Base-by-base conservation (phyloP, 2,329 filamentous ascomycete genomes). In the Neurospora crassa region DNA sequence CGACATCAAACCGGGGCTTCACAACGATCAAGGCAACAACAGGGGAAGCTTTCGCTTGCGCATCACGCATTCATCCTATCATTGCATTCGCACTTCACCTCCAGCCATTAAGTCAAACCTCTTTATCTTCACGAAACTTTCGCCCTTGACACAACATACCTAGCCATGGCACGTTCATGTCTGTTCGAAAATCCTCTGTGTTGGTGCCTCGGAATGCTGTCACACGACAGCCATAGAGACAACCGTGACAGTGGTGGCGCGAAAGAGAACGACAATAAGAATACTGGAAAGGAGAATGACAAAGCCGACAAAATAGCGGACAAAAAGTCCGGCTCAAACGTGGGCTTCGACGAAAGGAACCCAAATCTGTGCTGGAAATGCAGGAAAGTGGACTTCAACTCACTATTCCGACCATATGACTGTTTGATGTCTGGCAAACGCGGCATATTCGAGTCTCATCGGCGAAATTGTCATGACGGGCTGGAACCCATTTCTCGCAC, bases 41-140 rank as follows among this genome's bases (percentile, higher is more conserved):
- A 24, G n/a, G 0, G 11, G 4, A 47, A 24, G 2, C n/a, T 2
- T n/a, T 47, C 20, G 5, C 1, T 47, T 14, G 45, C 45, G n/a
- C 3, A 24, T 24, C 11, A 1, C 11, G n/a, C n/a, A 24, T 24
- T 1, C 45, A 1, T 20, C 0, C 2, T 12, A 3, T 1, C 11
- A 47, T 1, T 14, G 1, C 2, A 1, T 47, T 11, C 5, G 6
- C n/a, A 2, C 11, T 24, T 47, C 45, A 7, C n/a, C 4, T 45
- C 34, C 8, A 1, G 1, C 5, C 6, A 37, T 37, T 6, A 37
- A 37, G 34, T 37, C 34, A 37, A 37, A 7, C 8, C 34, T 37
- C 34, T 1, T 1, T 37, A 1, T 37, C 34, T 37, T 37, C 6
- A 37, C 8, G 6, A 8, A 37, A 53, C 1, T 14, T 3, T 7